phyloP scores from a whole-genome alignment of 2,329 filamentous ascomycete genomes.

The Capronia coronata region DNA sequence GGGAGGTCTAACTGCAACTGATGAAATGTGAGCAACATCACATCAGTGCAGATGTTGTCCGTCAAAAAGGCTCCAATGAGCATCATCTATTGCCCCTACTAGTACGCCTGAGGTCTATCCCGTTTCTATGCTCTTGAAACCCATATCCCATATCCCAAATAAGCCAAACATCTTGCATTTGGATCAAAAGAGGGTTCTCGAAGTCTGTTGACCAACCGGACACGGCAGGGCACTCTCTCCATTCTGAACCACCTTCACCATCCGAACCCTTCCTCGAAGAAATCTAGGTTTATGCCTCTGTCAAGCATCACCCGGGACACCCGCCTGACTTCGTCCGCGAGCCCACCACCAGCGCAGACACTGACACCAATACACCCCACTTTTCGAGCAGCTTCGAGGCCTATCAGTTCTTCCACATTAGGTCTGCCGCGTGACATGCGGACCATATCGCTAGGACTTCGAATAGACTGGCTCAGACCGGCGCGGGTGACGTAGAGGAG shows the following conservation, averaged over 20 bases:
- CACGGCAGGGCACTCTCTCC: background rate
- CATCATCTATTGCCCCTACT: too few relatives aligned
- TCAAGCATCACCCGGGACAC: conserved; percentile 60
- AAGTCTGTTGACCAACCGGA: too few relatives aligned
- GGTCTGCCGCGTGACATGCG: conserved; percentile 89
- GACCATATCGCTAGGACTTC: conserved; percentile 69
- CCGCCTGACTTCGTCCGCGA: conserved; percentile 68
- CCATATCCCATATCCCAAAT: too few relatives aligned
- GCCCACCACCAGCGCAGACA: conserved; percentile 67
- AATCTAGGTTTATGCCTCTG: conserved; percentile 57
- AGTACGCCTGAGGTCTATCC: too few relatives aligned
- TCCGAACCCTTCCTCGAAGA: conserved; percentile 68
- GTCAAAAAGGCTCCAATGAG: too few relatives aligned
- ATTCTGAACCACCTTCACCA: conserved; percentile 26
- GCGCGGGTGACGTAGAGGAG: conserved; percentile 87
- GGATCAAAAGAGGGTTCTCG: too few relatives aligned
- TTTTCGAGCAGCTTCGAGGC: conserved; percentile 73
- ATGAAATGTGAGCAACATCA: too few relatives aligned
- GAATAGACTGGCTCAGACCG: conserved; percentile 72
- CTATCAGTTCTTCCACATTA: conserved; percentile 70
- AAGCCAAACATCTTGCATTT: too few relatives aligned
- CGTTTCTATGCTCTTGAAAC: too few relatives aligned
- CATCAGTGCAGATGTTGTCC: too few relatives aligned
- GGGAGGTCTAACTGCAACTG: too few relatives aligned
- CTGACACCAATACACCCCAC: conserved; percentile 83